Conservation (phyloP, 306 rosid genomes). For the Fragaria vesca region DNA sequence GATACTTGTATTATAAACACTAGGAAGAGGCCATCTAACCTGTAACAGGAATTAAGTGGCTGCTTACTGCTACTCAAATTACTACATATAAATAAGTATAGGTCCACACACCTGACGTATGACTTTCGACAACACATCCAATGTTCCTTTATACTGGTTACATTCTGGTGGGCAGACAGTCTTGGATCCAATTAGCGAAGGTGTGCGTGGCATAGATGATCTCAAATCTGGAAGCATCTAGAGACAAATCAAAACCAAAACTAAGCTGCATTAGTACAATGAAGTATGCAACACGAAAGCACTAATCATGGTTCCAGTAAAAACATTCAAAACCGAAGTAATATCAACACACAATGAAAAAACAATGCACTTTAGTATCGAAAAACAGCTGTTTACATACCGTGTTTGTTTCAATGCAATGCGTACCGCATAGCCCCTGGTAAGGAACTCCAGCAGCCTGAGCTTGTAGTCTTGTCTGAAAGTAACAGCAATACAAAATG, state of each 20-base stretch:
- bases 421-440: constrained; percentile 37
- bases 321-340: neutral
- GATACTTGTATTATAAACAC: neutral
- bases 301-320: neutral
- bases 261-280: neutral
- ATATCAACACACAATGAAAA: neutral
- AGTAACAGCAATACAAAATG: constrained; percentile 16
- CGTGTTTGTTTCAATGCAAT: constrained; percentile 49
- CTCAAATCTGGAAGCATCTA: constrained; percentile 51
- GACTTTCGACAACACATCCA: constrained; percentile 76
- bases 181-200: constrained; percentile 37
- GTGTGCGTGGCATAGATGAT: constrained; percentile 28
- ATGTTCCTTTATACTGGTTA: constrained; percentile 64
- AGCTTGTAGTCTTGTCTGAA: constrained; percentile 90
- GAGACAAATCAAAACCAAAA: constrained; percentile 19
- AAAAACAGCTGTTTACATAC: constrained; percentile 26
- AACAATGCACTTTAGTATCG: neutral
- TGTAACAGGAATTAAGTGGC: neutral
- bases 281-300: neutral
- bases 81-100: neutral
- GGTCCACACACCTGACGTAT: constrained; percentile 66
- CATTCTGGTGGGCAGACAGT: constrained; percentile 46
- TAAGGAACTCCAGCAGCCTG: constrained; percentile 96
- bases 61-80: neutral
- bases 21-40: neutral